Percentiles rank a stretch among this genome's conserved stretches.
phyloP scores from a whole-genome alignment of 169 alveolate genomes.

The Babesia sp. region DNA sequence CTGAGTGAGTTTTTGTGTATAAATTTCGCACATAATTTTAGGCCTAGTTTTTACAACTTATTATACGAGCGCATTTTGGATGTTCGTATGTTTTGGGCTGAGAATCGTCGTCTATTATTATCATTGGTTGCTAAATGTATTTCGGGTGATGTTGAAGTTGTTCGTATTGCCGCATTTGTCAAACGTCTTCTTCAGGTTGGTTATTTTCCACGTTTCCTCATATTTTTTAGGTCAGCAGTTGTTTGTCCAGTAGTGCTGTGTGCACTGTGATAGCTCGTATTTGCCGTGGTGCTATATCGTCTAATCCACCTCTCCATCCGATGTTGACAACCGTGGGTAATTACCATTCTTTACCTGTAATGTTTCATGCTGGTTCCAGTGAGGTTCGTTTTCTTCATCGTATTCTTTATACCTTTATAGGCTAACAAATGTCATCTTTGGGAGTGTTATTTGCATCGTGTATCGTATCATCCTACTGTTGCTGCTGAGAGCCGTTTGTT shows the following conservation, averaged over 20 bases:
- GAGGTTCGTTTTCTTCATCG: not conserved
- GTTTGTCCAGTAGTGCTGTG: not conserved
- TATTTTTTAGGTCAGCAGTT: constrained; percentile 1
- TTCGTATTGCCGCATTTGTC: constrained; percentile 26
- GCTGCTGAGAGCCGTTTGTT: not conserved
- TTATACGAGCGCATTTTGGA: constrained; percentile 46
- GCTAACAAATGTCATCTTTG: constrained; percentile 18
- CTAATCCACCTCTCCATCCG: not conserved
- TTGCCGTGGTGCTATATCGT: constrained; percentile 27
- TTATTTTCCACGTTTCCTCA: not conserved
- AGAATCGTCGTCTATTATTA: constrained; percentile 15
- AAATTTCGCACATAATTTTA: not conserved
- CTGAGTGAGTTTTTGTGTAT: constrained; percentile 16
- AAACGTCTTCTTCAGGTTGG: constrained; percentile 53
- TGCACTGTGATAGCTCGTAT: constrained; percentile 21
- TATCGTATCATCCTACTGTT: constrained; percentile 17
- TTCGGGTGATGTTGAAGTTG: not conserved
- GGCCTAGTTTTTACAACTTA: constrained; percentile 16
- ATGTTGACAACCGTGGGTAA: not conserved
- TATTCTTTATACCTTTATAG: not conserved
- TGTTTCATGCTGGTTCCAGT: no score
- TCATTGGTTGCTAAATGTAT: constrained; percentile 18
- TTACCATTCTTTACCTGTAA: no score
- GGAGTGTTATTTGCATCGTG: constrained; percentile 11
- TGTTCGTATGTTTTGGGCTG: constrained; percentile 45